Conservation (phyloP, 2,329 filamentous ascomycete genomes). For the Fusarium sp. region DNA sequence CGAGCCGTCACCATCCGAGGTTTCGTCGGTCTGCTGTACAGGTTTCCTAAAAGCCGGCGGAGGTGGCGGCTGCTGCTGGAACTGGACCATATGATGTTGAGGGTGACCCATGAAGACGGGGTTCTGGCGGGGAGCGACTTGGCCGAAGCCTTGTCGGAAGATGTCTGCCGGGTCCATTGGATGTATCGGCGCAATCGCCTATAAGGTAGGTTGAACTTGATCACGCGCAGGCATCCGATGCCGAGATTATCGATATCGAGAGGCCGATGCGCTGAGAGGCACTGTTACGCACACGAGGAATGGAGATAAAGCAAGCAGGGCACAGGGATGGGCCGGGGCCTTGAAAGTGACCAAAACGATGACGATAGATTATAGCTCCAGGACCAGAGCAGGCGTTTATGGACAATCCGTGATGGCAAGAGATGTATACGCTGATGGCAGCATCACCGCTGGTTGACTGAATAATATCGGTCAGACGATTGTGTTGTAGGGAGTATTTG, state of each 20-base stretch:
- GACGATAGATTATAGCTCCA: conserved; percentile 10
- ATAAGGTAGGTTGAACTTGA: conserved; percentile 3
- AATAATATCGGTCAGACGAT: conserved; percentile 11
- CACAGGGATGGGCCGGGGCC: conserved; percentile 16
- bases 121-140: conserved; percentile 55
- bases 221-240: conserved; percentile 26
- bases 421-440: neutral
- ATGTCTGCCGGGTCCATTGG: conserved; percentile 70
- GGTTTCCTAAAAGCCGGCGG: conserved; percentile 47
- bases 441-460: conserved; percentile 7
- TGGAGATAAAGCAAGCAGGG: conserved; percentile 18
- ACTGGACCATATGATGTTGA: conserved; percentile 42
- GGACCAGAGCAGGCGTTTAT: conserved; percentile 4
- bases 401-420: neutral
- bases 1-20: conserved; percentile 62
- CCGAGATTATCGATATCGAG: conserved; percentile 27
- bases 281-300: conserved; percentile 26
- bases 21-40: conserved; percentile 53
- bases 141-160: conserved; percentile 68
- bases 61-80: conserved; percentile 44
- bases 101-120: conserved; percentile 46
- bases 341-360: conserved; percentile 8
- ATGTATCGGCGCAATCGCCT: conserved; percentile 10
- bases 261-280: conserved; percentile 26
- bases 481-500: conserved; percentile 19